These are phyloP conservation scores for Dothistroma septosporum DNA, from an alignment of 2,329 filamentous ascomycete genomes.

Conservation along the genomic window DNA sequence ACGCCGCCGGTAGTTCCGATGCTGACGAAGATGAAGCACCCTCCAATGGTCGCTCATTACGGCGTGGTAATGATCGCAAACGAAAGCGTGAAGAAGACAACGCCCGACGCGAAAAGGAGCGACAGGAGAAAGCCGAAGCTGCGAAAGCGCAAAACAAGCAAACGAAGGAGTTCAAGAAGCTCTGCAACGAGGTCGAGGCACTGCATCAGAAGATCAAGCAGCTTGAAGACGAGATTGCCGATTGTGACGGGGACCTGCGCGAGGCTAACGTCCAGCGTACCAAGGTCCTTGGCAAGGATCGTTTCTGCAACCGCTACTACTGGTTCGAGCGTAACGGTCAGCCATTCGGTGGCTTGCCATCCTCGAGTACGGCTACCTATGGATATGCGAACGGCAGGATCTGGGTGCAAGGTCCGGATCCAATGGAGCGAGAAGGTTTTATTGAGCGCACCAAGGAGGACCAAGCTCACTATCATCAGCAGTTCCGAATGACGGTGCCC, in stretches of 20 bases:
- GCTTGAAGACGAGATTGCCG: slow-evolving; percentile 78
- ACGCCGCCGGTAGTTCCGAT: slow-evolving; percentile 49
- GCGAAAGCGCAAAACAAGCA: slow-evolving; percentile 64
- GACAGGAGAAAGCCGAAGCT: slow-evolving; percentile 54
- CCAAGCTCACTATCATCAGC: slow-evolving; percentile 69
- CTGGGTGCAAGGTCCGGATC: slow-evolving; percentile 94
- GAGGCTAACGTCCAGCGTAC: slow-evolving; percentile 92
- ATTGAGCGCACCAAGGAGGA: slow-evolving; percentile 71
- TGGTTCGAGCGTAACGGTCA: slow-evolving; percentile 99
- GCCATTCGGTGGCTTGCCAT: slow-evolving; percentile 85
- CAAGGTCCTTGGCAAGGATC: slow-evolving; percentile 82
- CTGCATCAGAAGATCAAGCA: slow-evolving; percentile 75
- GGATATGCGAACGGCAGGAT: slow-evolving; percentile 91
- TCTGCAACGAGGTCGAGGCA: slow-evolving; percentile 84
- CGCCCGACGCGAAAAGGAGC: slow-evolving; percentile 64
- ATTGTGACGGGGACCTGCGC: slow-evolving; percentile 84
- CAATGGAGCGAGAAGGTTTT: slow-evolving; percentile 79
- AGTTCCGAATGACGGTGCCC: slow-evolving; percentile 76
- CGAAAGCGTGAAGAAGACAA: slow-evolving; percentile 55
- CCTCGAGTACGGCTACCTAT: slow-evolving; percentile 80
- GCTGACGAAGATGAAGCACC: slow-evolving; percentile 66
- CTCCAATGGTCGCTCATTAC: slow-evolving; percentile 54
- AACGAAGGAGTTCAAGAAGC: slow-evolving; percentile 81
- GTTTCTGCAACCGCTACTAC: slow-evolving; percentile 98
- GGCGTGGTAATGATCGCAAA: slow-evolving; percentile 57